Conservation (phyloP, 2,329 filamentous ascomycete genomes). For the Microdochium bolleyi region DNA sequence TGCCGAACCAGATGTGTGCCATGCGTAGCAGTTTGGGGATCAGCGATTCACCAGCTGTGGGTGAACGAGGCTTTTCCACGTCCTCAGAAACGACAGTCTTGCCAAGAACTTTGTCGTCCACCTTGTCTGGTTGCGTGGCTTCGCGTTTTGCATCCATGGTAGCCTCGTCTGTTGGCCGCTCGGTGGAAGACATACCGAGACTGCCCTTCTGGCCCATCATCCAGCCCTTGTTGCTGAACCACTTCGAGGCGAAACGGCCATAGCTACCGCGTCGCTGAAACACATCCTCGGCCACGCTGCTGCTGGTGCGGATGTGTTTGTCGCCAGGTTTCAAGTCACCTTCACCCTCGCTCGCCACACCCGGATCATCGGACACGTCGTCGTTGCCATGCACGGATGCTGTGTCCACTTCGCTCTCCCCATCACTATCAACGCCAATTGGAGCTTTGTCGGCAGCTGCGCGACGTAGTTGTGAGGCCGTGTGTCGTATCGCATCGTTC, state of each 20-base stretch:
- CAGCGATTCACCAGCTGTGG: slow-evolving; percentile 42
- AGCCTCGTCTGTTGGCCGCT: slow-evolving; percentile 24
- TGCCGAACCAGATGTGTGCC: slow-evolving; percentile 74
- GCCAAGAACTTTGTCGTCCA: slow-evolving; percentile 16
- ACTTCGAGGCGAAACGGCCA: slow-evolving; percentile 80
- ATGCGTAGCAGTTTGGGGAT: slow-evolving; percentile 80
- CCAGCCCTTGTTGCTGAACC: slow-evolving; percentile 86
- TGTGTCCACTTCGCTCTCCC: slow-evolving; percentile 36
- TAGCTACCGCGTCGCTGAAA: slow-evolving; percentile 77
- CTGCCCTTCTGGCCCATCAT: slow-evolving; percentile 61
- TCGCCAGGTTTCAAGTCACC: slow-evolving; percentile 5
- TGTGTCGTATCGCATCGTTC: slow-evolving; percentile 59
- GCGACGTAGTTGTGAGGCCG: slow-evolving; percentile 34
- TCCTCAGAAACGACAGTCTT: slow-evolving; percentile 17
- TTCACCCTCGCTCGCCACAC: slow-evolving; percentile 16
- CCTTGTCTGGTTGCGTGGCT: slow-evolving; percentile 2
- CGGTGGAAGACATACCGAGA: slow-evolving; percentile 54
- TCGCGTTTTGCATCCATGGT: slow-evolving; percentile 15
- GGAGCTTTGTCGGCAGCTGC: slow-evolving; percentile 29
- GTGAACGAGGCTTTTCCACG: slow-evolving; percentile 12
- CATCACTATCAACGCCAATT: not conserved
- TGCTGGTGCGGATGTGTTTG: slow-evolving; percentile 19
- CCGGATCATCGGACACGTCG: slow-evolving; percentile 19
- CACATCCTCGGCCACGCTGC: slow-evolving; percentile 79
- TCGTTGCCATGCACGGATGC: slow-evolving; percentile 22